Evolutionary conservation across 2,329 filamentous ascomycete species (phyloP).

Genomic region (Fusarium armeniacum): DNA sequence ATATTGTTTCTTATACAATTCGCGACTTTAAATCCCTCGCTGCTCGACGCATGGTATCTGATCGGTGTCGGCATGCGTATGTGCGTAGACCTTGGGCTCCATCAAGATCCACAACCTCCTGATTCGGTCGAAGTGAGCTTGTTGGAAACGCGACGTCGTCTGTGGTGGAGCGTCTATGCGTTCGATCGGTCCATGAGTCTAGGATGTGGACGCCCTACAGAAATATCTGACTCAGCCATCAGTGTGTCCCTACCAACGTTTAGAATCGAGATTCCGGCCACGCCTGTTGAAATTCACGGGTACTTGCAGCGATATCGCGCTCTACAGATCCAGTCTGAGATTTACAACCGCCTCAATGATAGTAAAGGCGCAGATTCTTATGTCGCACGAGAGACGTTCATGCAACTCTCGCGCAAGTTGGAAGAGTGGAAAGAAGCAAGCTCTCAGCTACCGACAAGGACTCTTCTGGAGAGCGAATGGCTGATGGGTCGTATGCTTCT

Average conservation of each 20-base stretch:
- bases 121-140: neutral
- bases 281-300: constrained; percentile 6
- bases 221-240: constrained; percentile 19
- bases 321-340: constrained; percentile 11
- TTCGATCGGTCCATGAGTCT: constrained; percentile 27
- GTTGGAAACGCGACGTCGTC: constrained; percentile 9
- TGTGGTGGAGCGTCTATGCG: constrained; percentile 24
- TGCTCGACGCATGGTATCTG: constrained; percentile 20
- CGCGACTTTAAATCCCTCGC: constrained; percentile 12
- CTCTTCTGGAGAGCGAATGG: constrained; percentile 23
- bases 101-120: constrained; percentile 11
- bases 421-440: constrained; percentile 16
- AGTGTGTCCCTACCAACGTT: constrained; percentile 10
- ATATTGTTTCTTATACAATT: constrained; percentile 14
- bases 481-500: constrained; percentile 24
- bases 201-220: constrained; percentile 12
- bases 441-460: constrained; percentile 6
- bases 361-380: fast-evolving
- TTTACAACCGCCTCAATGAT: neutral
- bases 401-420: neutral
- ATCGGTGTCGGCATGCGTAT: constrained; percentile 22
- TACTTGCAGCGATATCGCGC: constrained; percentile 24
- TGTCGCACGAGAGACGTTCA: neutral
- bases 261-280: constrained; percentile 13
- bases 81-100: constrained; percentile 20